phyloP scores from a whole-genome alignment of 768 basidiomycete species.

The Leccinum variicolor region DNA sequence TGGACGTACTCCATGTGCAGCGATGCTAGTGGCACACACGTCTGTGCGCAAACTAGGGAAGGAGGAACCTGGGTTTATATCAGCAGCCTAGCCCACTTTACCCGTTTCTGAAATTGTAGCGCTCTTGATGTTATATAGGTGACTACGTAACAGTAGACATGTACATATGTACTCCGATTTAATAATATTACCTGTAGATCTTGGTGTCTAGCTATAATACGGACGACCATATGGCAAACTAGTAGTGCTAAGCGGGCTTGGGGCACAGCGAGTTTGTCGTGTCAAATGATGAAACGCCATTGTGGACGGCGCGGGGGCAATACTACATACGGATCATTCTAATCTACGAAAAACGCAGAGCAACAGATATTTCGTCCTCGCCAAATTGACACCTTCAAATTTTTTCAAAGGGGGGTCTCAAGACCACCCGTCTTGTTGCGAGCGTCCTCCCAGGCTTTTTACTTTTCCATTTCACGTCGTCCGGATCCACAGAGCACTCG shows the following conservation, averaged over 20 bases:
- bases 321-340: neutral
- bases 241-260: neutral
- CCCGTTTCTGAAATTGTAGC: too few species aligned
- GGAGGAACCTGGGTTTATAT: too few species aligned
- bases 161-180: neutral
- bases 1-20: too few species aligned
- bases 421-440: conserved; percentile 19
- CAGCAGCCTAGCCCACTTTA: too few species aligned
- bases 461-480: neutral
- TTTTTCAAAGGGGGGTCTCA: conserved; percentile 25
- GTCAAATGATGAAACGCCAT: neutral
- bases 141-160: neutral
- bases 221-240: neutral
- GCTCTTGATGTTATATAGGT: too few species aligned
- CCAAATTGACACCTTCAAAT: conserved; percentile 2
- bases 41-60: too few species aligned
- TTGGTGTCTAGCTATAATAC: neutral
- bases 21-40: too few species aligned
- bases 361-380: conserved; percentile 10
- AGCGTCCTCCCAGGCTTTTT: conserved; percentile 1
- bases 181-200: neutral
- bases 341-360: conserved; percentile 1
- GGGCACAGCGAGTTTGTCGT: neutral
- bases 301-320: neutral
- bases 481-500: neutral